These are phyloP conservation scores for Ceratocystis smalleyi DNA, from an alignment of 2,329 filamentous ascomycete genomes.

Conservation along the genomic window DNA sequence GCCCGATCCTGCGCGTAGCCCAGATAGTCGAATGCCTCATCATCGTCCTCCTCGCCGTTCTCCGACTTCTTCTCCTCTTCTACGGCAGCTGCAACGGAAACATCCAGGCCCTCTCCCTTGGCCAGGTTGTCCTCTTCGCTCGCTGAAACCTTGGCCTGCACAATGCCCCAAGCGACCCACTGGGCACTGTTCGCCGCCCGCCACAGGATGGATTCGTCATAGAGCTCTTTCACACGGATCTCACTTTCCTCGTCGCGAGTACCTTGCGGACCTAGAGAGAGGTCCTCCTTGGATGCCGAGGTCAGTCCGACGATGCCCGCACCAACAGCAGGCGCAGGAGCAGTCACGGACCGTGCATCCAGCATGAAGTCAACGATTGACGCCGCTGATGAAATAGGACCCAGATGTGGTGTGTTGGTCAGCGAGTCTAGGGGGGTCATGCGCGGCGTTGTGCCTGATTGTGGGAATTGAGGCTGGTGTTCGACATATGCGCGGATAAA, in stretches of 20 bases:
- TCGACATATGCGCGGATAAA: constrained; percentile 79
- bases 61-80: constrained; percentile 17
- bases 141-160: constrained; percentile 64
- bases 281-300: constrained; percentile 36
- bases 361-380: constrained; percentile 62
- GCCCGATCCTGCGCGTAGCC: constrained; percentile 81
- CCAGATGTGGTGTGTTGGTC: constrained; percentile 25
- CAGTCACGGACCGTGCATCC: constrained; percentile 48
- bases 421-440: constrained; percentile 31
- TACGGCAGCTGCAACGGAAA: constrained; percentile 12
- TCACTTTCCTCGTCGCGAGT: constrained; percentile 50
- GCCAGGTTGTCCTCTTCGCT: constrained; percentile 20
- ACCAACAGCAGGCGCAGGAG: constrained; percentile 18
- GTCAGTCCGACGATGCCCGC: constrained; percentile 30
- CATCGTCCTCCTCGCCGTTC: constrained; percentile 28
- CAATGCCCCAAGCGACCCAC: constrained; percentile 93
- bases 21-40: constrained; percentile 79
- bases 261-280: constrained; percentile 24
- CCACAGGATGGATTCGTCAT: constrained; percentile 73
- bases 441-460: constrained; percentile 36
- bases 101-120: not conserved
- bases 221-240: constrained; percentile 49
- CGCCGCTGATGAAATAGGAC: constrained; percentile 29
- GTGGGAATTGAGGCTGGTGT: constrained; percentile 55
- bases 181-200: constrained; percentile 71